phyloP scores from a whole-genome alignment of 1,284 basidiomycete genomes.

The Coniferiporia sulphurascens region DNA sequence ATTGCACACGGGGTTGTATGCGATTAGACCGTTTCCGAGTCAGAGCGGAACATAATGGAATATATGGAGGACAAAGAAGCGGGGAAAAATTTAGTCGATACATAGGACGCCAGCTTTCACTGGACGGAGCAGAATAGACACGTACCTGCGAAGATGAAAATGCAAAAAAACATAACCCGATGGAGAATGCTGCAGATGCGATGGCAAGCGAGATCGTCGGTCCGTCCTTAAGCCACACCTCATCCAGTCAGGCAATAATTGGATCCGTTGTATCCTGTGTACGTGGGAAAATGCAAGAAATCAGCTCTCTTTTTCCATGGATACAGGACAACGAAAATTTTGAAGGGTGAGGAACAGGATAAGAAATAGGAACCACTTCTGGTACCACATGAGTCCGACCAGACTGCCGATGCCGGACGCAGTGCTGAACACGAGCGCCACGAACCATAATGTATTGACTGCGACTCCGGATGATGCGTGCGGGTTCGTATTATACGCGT shows the following conservation, averaged over 20 bases:
- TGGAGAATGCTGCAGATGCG: neutral
- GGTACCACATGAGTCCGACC: constrained; percentile 9
- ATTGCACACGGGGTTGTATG: too few species aligned
- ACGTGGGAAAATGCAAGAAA: neutral
- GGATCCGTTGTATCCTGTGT: neutral
- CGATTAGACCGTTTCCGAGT: neutral
- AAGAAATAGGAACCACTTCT: neutral
- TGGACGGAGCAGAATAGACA: neutral
- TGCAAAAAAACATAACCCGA: neutral
- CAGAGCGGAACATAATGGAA: neutral
- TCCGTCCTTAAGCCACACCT: neutral
- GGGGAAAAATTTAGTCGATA: neutral
- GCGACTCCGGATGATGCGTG: neutral
- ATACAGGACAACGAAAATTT: too few species aligned
- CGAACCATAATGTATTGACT: constrained; percentile 25
- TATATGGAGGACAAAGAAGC: neutral
- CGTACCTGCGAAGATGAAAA: neutral
- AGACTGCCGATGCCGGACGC: constrained; percentile 25
- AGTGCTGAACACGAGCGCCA: constrained; percentile 25
- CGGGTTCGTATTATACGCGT: neutral
- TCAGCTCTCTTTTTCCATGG: too few species aligned
- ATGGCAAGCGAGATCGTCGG: constrained; percentile 1
- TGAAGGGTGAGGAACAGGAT: neutral
- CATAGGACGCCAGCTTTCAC: neutral
- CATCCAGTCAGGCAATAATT: neutral